These are phyloP conservation scores for Cutaneotrichosporon daszewskae DNA, from an alignment of 1,284 basidiomycete species.

Conservation along the genomic window DNA sequence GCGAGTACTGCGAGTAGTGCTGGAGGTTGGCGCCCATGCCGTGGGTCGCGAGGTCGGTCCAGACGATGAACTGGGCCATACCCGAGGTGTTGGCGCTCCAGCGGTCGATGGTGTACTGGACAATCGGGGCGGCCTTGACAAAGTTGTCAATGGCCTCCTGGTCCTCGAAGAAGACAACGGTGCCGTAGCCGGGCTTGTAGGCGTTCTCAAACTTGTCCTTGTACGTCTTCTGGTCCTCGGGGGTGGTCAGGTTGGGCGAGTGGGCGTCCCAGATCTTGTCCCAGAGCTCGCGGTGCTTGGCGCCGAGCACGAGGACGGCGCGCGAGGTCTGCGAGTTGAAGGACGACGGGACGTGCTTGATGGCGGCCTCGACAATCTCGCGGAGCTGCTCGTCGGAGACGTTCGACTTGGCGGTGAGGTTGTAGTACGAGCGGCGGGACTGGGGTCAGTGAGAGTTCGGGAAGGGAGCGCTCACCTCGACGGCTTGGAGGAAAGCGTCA, in stretches of 20 bases:
- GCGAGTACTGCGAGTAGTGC: conserved; percentile 24
- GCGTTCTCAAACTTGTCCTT: conserved; percentile 31
- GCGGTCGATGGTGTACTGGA: conserved; percentile 9
- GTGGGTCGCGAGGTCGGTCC: conserved; percentile 43
- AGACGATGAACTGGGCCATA: conserved; percentile 43
- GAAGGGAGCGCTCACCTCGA: conserved; percentile 29
- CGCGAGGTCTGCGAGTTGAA: conserved; percentile 51
- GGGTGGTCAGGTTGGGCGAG: conserved; percentile 6
- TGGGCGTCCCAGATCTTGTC: conserved; percentile 30
- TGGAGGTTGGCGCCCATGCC: conserved; percentile 47
- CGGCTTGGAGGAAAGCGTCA: conserved; percentile 33
- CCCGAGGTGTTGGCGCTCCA: conserved; percentile 18
- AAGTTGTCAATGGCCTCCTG: conserved; percentile 47
- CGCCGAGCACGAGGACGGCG: conserved; percentile 48
- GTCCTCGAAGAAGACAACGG: conserved; percentile 51
- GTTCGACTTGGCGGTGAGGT: conserved; percentile 42
- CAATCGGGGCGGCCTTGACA: conserved; percentile 43
- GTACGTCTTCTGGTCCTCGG: conserved; percentile 9
- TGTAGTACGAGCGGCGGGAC: conserved; percentile 49
- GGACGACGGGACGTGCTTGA: conserved; percentile 48
- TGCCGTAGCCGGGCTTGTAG: conserved; percentile 49
- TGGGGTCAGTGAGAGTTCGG: conserved; percentile 10
- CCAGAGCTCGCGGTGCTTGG: conserved; percentile 49
- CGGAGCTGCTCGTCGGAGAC: conserved; percentile 45
- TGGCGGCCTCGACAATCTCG: conserved; percentile 45